Base-by-base conservation (phyloP, 352 stramenopile species). In the Pythium guiyangense region DNA sequence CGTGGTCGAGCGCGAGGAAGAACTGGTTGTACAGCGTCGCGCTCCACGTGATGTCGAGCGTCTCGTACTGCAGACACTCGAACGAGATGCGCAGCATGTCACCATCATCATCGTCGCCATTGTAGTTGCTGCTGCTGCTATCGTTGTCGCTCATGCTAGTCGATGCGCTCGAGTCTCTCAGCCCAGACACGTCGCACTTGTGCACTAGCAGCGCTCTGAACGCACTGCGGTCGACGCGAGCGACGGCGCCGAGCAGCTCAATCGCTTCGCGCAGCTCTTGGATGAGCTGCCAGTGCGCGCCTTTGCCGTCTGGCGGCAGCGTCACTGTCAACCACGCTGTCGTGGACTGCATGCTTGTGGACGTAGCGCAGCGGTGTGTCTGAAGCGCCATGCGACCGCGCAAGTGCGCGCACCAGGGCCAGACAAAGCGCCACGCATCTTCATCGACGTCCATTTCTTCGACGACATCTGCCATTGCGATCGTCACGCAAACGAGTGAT, bases 1-100 rank as follows among this genome's bases (percentile, higher is more conserved):
- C 46, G 14, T 54, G 22, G 6, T 59, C 45, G 15, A 59, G 51
- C 4, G 58, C 43, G 42, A 64, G 52, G 58, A 64, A 64, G 46
- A 64, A 64, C 39, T 64, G 50, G 51, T 54, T 52, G 46, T 40
- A 64, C 34, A 64, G 44, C 25, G 57, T 62, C 9, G 48, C 57
- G 8, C 50, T 50, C 50, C 58, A 64, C 25, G 58, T 54, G 44
- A 64, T 54, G 20, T 64, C 58, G 52, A 64, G 51, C 20, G 46
- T 59, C 45, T 39, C 29, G 45, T 64, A 55, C 35, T 64, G 51
- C 11, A 43, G 44, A 39, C 59, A 64, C 34, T 47, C 35, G 26
- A 64, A 52, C 35, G 47, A 49, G 39, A 64, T 59, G 14, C 58
- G 43, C 44, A 50, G 51, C 35, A 29, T 6, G 10, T 47, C 14